Base-by-base conservation (phyloP, 1,284 basidiomycete genomes). In the Marasmius sp. region DNA sequence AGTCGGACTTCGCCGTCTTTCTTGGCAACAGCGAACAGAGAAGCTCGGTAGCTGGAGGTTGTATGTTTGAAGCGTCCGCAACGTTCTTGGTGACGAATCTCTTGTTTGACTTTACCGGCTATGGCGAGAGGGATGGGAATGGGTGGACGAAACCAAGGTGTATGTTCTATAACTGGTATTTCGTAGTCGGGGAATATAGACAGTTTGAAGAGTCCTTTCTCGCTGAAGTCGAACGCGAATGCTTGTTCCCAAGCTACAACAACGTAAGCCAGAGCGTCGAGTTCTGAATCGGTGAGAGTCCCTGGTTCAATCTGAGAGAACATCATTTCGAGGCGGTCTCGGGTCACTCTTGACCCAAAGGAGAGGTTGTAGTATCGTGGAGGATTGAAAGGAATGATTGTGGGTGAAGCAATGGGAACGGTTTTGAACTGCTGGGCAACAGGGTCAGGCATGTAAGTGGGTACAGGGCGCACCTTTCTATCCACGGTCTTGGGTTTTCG, bases 161-260 rank as follows among this genome's bases (percentile, higher is more conserved):
- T 65, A 27, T 76, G 76, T 52, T 64, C 68, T 7, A 77, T 73
- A 3, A 68, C 64, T 0, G 73, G 74, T 34, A 79, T 75, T 2
- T 69, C 61, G 36, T 74, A 74, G 56, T 72, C 69, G 6, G 73
- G 72, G 53, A 70, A 77, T 57, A 72, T 77, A 36, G 69, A 63
- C 0, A 57, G 60, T 1, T 62, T 65, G 55, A 78, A 75, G 0
- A 58, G 66, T 27, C 76, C 75, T 12, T 69, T 59, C 58, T 76
- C 71, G 0, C 57, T 36, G 50, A 72, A 70, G 0, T 65, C 64
- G 51, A 69, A 77, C 0, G 73, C 74, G 1, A 77, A 59, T 0
- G 68, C 72, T 1, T 58, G 20, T 41, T 74, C 61, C 8, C 66
- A 52, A 0, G 34, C 56, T 1, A 39, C 20, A 6, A 74, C 18